phyloP scores from a whole-genome alignment of 208 protist species.

The Leishmania major region DNA sequence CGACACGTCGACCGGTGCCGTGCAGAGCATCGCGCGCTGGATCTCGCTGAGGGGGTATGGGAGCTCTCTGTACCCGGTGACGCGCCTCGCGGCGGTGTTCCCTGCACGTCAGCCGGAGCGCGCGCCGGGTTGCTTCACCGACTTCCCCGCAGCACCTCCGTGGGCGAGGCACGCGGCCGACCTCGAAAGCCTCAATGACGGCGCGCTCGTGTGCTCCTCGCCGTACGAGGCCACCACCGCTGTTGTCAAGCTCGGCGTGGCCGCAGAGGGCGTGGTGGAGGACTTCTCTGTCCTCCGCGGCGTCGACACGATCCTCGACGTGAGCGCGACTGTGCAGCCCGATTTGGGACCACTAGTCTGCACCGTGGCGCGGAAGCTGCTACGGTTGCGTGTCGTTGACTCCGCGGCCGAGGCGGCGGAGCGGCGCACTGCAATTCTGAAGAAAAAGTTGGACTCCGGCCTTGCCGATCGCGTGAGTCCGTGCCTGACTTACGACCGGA shows the following conservation, averaged over 20 bases:
- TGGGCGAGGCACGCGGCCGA: conserved; percentile 23
- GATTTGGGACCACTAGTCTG: conserved; percentile 18
- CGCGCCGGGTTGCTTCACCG: background rate
- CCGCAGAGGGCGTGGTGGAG: conserved; percentile 27
- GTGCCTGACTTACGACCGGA: conserved; percentile 4
- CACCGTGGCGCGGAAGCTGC: conserved; percentile 12
- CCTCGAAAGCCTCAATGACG: conserved; percentile 37
- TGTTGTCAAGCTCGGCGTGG: conserved; percentile 39
- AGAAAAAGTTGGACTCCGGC: background rate
- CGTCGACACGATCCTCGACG: conserved; percentile 24
- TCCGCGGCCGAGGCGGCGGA: conserved; percentile 1
- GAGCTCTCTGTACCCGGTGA: conserved; percentile 61
- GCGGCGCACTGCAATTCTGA: background rate
- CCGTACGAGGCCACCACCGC: conserved; percentile 46
- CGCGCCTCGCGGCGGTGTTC: conserved; percentile 50
- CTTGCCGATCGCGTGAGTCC: conserved; percentile 21
- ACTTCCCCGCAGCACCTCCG: background rate
- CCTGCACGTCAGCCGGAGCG: conserved; percentile 5
- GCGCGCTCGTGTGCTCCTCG: conserved; percentile 52
- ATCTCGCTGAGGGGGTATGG: conserved; percentile 42
- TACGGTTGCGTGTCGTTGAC: background rate
- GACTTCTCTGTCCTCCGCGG: conserved; percentile 18
- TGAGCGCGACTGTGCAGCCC: conserved; percentile 14
- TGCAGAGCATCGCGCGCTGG: conserved; percentile 36
- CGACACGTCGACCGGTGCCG: conserved; percentile 24